These are phyloP conservation scores for Sambucus nigra DNA, from an alignment of 129 eudicot genomes.

Conservation along the genomic window DNA sequence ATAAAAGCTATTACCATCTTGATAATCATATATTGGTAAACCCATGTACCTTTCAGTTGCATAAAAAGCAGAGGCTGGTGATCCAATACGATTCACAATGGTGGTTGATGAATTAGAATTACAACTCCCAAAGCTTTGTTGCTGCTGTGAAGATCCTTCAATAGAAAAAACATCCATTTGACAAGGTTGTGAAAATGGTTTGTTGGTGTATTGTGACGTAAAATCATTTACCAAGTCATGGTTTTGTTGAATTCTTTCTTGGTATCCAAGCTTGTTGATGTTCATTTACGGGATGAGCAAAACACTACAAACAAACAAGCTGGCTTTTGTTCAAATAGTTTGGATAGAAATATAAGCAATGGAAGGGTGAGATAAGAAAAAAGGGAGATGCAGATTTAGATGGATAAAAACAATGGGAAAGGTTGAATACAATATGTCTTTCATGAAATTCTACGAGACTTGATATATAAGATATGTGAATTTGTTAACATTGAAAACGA, in stretches of 20 bases:
- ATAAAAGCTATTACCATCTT: conserved; percentile 4
- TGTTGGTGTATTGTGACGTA: neutral
- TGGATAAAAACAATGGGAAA: neutral
- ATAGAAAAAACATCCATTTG: conserved; percentile 25
- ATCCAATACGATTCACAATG: conserved; percentile 46
- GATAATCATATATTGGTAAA: conserved; percentile 31
- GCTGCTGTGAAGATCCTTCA: conserved; percentile 8
- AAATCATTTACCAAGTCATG: conserved; percentile 18
- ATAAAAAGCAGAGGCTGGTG: conserved; percentile 52
- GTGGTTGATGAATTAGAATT: conserved; percentile 36
- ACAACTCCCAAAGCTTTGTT: conserved; percentile 18
- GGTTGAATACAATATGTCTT: neutral
- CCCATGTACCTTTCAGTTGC: conserved; percentile 55
- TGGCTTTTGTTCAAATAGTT: neutral
- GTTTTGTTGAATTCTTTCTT: conserved; percentile 20
- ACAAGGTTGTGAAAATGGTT: conserved; percentile 23
- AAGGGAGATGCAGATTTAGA: conserved; percentile 2
- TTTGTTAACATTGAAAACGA: conserved; percentile 8
- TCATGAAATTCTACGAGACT: conserved; percentile 17
- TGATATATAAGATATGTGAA: conserved; percentile 19
- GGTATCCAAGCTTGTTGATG: conserved; percentile 26
- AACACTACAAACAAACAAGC: neutral
- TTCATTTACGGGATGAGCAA: conserved; percentile 22
- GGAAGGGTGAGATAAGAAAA: neutral
- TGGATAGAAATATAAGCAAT: neutral